These are phyloP conservation scores for bread wheat (Triticum aestivum) DNA, from an alignment of 176 grass and related monocot species.

Conservation along the genomic window IWGSC_CS_RefSeq_v2.1 NC_057807.1:50623948-50624447, in stretches of 20 bases:
- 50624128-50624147: background rate
- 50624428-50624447: background rate
- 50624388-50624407: background rate
- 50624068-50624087: conserved; percentile 54
- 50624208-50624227: background rate
- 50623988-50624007: conserved; percentile 95
- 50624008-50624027: conserved; percentile 57
- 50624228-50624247: background rate
- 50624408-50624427: background rate
- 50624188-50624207: conserved; percentile 1
- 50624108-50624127: conserved; percentile 16
- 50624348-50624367: background rate
- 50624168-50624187: background rate
- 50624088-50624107: conserved; percentile 23
- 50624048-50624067: conserved; percentile 82
- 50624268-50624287: conserved; percentile 18
- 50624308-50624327: background rate
- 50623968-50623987: conserved; percentile 81
- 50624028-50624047: conserved; percentile 75
- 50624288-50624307: background rate
- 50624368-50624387: background rate
- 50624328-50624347: background rate
- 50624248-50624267: background rate
- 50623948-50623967: conserved; percentile 48
- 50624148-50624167: conserved; percentile 2